A percentile compares a stretch with the other conserved stretches of the same genome.
phyloP scores from a whole-genome alignment of 2,329 filamentous ascomycete genomes.

The Arthrocladium fulminans region DNA sequence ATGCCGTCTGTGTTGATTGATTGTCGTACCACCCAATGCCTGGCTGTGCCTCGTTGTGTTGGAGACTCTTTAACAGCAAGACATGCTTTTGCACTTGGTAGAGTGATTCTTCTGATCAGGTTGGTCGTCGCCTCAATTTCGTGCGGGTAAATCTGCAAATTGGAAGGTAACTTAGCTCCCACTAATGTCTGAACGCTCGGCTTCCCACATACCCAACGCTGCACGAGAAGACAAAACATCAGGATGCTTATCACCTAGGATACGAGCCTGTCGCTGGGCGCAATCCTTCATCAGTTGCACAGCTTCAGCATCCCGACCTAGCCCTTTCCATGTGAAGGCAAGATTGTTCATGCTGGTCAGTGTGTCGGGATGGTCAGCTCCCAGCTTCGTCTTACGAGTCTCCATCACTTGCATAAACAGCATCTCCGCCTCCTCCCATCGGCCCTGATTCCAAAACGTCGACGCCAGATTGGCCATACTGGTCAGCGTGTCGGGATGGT shows the following conservation, averaged over 20 bases:
- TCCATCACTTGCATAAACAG: conserved; percentile 12
- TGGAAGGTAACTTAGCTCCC: too few species aligned
- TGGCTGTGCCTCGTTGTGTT: too few species aligned
- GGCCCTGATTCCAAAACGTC: too few species aligned
- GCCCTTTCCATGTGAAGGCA: conserved; percentile 6
- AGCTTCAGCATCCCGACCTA: conserved; percentile 3
- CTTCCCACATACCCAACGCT: conserved; percentile 5
- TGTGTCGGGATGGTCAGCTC: conserved; percentile 17
- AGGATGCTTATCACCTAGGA: conserved; percentile 9
- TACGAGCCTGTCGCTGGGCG: conserved; percentile 3
- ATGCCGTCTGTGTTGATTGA: too few species aligned
- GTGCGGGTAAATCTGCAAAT: too few species aligned
- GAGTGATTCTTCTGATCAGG: too few species aligned
- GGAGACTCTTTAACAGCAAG: too few species aligned
- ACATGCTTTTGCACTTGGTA: too few species aligned
- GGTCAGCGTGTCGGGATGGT: too few species aligned
- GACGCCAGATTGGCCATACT: too few species aligned
- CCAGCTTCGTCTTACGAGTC: conserved; percentile 9
- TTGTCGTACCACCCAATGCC: too few species aligned
- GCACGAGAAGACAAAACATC: background rate
- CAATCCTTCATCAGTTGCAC: conserved; percentile 11
- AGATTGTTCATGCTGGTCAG: conserved; percentile 18
- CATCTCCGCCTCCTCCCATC: conserved; percentile 10
- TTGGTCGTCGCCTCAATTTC: too few species aligned
- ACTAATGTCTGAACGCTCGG: conserved; percentile 4